phyloP scores from a whole-genome alignment of 179 eudicot genomes.

The Camellia oleifera region DNA sequence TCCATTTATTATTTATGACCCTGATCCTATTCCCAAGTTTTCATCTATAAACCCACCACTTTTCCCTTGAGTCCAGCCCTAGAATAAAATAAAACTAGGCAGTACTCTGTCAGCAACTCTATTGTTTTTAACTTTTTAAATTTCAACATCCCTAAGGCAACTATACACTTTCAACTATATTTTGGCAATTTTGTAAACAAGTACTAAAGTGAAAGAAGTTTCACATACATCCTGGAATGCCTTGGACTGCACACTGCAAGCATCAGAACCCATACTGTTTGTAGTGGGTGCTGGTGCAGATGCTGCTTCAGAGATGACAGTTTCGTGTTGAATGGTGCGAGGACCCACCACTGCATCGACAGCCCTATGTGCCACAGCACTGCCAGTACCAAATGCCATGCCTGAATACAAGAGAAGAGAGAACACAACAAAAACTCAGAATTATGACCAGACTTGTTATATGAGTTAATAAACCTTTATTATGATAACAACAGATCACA shows the following conservation, averaged over 20 bases:
- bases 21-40: not conserved
- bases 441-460: not conserved
- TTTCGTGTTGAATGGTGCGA: constrained; percentile 77
- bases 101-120: not conserved
- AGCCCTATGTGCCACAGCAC: constrained; percentile 90
- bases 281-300: constrained; percentile 45
- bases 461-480: not conserved
- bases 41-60: not conserved
- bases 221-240: constrained; percentile 81
- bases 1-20: not conserved
- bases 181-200: not conserved
- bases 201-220: not conserved
- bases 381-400: constrained; percentile 89
- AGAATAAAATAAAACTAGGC: not conserved
- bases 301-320: constrained; percentile 51
- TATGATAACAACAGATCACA: not conserved
- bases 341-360: constrained; percentile 87
- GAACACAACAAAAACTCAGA: not conserved
- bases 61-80: not conserved
- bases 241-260: constrained; percentile 47
- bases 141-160: not conserved
- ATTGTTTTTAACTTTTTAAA: not conserved
- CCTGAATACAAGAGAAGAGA: constrained; percentile 37
- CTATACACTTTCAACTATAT: not conserved
- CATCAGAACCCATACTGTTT: constrained; percentile 41